Conservation (phyloP, 2,329 filamentous ascomycete genomes). For the Pseudogymnoascus sp. region DNA sequence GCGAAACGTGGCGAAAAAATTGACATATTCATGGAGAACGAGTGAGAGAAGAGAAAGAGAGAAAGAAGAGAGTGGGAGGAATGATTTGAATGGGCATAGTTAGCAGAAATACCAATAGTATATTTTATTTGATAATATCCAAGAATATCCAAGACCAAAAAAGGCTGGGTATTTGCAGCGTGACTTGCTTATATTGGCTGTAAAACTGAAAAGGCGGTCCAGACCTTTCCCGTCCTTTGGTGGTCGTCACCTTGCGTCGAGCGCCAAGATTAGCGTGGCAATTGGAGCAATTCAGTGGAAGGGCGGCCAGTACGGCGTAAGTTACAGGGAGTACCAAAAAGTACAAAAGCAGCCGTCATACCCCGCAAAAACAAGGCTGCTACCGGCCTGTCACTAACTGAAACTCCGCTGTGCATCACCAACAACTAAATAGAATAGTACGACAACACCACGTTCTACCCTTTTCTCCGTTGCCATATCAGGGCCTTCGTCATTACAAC, state of each 20-base stretch:
- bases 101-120: conserved; percentile 3
- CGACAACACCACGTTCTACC: background rate
- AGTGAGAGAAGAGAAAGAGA: background rate
- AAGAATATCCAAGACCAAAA: background rate
- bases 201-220: background rate
- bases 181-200: background rate
- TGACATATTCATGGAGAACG: background rate
- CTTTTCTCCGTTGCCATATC: background rate
- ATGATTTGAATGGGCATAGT: background rate
- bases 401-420: background rate
- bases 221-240: background rate
- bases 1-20: conserved; percentile 3
- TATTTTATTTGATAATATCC: conserved; percentile 4
- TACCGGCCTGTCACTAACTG: background rate
- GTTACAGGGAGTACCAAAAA: background rate
- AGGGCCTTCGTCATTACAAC: background rate
- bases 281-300: background rate
- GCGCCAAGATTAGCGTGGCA: background rate
- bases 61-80: background rate
- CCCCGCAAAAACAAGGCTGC: conserved; percentile 4
- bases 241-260: background rate
- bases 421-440: background rate
- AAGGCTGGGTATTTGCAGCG: background rate
- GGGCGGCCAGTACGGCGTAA: background rate
- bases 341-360: conserved; percentile 1